Base-by-base conservation (phyloP, 164 flowering plant species). In the Vitis riparia region DNA sequence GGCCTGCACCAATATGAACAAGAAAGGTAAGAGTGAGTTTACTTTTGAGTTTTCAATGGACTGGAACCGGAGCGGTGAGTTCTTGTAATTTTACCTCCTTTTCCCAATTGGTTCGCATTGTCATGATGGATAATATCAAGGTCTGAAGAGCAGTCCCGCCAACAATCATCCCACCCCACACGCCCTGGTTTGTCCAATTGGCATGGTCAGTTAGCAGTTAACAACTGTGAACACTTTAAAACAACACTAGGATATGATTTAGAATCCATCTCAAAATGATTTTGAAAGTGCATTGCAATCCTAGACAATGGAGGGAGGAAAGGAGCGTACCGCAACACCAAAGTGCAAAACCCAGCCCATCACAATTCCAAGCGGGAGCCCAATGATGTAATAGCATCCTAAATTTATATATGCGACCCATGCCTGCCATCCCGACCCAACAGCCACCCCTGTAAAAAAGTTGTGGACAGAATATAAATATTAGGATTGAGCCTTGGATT, bases 351-450 rank as follows among this genome's bases (percentile, higher is more conserved):
- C 74, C 76, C 72, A 83, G 10, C 82, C 85, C 76, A 85, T 37
- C 0, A 85, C 15, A 52, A 73, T 11, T 17, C 88, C 88, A 48
- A 81, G 73, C 1, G 88, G 88, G 4, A 83, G 73, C 3, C 88
- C 88, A 49, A 85, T 57, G 8, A 85, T 3, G 64, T 85, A 85
- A 56, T 85, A 85, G 81, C 84, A 80, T 0, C 75, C 79, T 14
- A 85, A 47, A 17, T 85, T 85, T 63, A 85, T 51, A 30, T 69
- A 85, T 13, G 88, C 88, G 29, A 85, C 86, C 48, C 4, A 13
- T 11, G 84, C 62, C 72, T 85, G 88, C 86, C 88, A 81, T 27
- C 88, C 86, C 1, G 85, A 77, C 16, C 88, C 88, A 2, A 85
- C 82, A 0, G 88, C 88, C 48, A 85, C 88, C n/a, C 88, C 88